Percentiles rank a stretch among this genome's conserved stretches.
Evolutionary conservation across 2,329 filamentous ascomycete species (phyloP).

Genomic region (Pseudogymnoascus sp.): DNA sequence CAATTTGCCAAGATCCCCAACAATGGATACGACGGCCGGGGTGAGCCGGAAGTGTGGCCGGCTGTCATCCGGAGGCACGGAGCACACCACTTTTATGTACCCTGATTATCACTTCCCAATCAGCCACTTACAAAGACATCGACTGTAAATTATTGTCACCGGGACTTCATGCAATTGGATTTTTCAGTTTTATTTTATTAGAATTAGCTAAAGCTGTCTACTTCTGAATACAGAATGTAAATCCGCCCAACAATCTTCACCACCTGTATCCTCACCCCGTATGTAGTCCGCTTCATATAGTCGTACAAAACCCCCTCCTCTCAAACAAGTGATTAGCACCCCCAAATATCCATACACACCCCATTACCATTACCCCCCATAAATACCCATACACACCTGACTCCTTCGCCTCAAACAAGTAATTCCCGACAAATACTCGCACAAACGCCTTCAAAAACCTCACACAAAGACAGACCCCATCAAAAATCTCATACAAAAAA

Average conservation of each 20-base stretch:
- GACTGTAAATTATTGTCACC: background rate
- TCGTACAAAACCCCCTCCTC: background rate
- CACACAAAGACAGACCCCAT: background rate
- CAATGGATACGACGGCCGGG: background rate
- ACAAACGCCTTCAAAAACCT: background rate
- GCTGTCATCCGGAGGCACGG: background rate
- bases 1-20: background rate
- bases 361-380: background rate
- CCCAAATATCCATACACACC: background rate
- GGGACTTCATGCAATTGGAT: too few species aligned
- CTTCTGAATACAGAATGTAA: slow-evolving; percentile 1
- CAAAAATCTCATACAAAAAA: slow-evolving; percentile 1
- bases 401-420: background rate
- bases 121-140: background rate
- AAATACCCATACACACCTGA: background rate
- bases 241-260: background rate
- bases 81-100: background rate
- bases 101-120: background rate
- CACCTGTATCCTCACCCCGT: background rate
- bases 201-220: slow-evolving; percentile 6
- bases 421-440: background rate
- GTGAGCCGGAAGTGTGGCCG: background rate
- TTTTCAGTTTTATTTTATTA: background rate
- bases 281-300: background rate
- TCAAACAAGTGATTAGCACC: background rate